Evolutionary conservation across 2,329 filamentous ascomycete genomes (phyloP), one percentile per base, ranked within the genome.

Genomic region (Thielaviopsis musarum): DNA sequence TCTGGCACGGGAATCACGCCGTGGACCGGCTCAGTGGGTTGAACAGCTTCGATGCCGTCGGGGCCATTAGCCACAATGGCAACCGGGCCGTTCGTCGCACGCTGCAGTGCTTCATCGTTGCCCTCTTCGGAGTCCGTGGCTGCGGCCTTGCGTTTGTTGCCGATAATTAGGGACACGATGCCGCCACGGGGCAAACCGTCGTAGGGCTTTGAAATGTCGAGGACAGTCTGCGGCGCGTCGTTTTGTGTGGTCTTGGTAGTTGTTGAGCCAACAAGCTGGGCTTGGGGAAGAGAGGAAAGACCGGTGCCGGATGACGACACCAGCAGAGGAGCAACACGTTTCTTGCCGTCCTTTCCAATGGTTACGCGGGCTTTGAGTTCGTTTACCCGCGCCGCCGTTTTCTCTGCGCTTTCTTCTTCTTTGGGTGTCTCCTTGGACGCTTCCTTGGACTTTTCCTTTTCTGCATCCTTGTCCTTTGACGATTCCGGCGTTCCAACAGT

Each of bases 281-380:
- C 87, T 67, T 95, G 88, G 1, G 91, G 91, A 13, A 96, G 74
- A 17, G 91, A 95, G 0, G 91, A 94, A 67, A 91, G 84, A 12
- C 88, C 88, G 1, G 85, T 87, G 2, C 88, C 89, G 9, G 91
- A 91, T 0, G 89, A 90, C 0, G 91, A 95, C 6, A 98, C 88
- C 13, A 98, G 77, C 64, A 98, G 76, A 1, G 93, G 93, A 3
- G 90, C 88, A 59, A 98, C 91, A 59, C 93, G 82, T 73, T 98
- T 98, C 73, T 93, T 97, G 30, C 93, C 93, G 64, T 98, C 91
- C 69, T 96, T 97, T 0, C 89, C 95, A 62, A 96, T 85, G 0
- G 91, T 96, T 3, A 97, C 91, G 57, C 93, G 81, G 63, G 91
- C 88, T 71, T 97, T 97, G 64, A 97, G 72, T 66, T 75, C 75